A percentile compares a stretch with the other conserved stretches of the same genome.
Evolutionary conservation across 2,329 filamentous ascomycete genomes (phyloP).

Genomic region (Aspergillus aculeatus): DNA sequence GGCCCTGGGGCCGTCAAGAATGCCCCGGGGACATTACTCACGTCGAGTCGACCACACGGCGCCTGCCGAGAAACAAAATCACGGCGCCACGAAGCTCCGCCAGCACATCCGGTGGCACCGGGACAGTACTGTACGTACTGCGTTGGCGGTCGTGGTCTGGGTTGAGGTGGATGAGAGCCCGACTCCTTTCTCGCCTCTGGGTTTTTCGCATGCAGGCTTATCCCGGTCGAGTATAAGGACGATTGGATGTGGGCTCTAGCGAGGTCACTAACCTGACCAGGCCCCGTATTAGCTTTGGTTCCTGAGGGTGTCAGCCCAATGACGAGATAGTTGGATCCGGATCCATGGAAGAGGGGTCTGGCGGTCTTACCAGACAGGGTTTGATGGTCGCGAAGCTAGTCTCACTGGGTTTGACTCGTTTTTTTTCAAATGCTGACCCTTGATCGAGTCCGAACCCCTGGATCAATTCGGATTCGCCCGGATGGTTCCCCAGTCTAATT

Average conservation of each 20-base stretch:
- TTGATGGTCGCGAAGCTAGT: neutral
- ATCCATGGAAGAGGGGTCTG: neutral
- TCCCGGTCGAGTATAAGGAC: slow-evolving; percentile 1
- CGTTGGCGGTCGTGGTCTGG: neutral
- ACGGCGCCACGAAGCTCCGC: neutral
- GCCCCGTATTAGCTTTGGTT: slow-evolving; percentile 2
- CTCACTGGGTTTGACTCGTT: neutral
- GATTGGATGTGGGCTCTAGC: neutral
- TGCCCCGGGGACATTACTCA: slow-evolving; percentile 4
- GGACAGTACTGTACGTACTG: neutral
- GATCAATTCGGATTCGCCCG: neutral
- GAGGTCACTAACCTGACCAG: neutral
- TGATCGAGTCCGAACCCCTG: neutral
- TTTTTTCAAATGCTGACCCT: neutral
- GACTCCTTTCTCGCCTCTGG: slow-evolving; percentile 3
- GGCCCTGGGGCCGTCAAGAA: slow-evolving; percentile 3
- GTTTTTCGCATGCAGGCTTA: neutral
- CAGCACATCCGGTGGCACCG: neutral
- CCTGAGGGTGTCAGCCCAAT: neutral
- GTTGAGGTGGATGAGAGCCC: neutral
- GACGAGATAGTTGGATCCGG: neutral
- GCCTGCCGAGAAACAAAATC: neutral
- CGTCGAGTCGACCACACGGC: neutral
- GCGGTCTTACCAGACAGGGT: neutral
- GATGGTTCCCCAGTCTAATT: neutral